A percentile compares a stretch with the other conserved stretches of the same genome.
phyloP scores from a whole-genome alignment of 2,329 filamentous ascomycete genomes.

The Ramularia collo-cygni region DNA sequence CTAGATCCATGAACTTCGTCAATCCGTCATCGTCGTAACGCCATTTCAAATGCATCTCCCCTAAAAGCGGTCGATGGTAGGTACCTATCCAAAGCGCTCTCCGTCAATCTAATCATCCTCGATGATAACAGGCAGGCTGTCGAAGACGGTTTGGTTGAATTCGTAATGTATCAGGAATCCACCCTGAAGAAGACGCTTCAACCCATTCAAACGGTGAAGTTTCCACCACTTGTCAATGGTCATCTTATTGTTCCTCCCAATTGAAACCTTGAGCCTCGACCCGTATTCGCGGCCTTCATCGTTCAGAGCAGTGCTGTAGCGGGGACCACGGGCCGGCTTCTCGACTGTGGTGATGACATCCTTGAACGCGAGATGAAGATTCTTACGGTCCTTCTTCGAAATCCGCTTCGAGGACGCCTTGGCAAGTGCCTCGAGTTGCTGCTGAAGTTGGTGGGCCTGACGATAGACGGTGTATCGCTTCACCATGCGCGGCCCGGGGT shows the following conservation, averaged over 20 bases:
- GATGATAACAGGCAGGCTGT: slow-evolving; percentile 45
- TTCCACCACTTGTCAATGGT: slow-evolving; percentile 70
- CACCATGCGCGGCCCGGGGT: slow-evolving; percentile 40
- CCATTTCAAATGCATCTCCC: too few species aligned
- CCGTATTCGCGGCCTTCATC: slow-evolving; percentile 55
- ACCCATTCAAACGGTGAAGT: slow-evolving; percentile 53
- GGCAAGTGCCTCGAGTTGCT: slow-evolving; percentile 53
- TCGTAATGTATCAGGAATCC: slow-evolving; percentile 59
- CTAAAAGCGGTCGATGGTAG: too few species aligned
- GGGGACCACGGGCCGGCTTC: slow-evolving; percentile 59
- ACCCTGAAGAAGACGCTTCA: slow-evolving; percentile 55
- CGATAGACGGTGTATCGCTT: slow-evolving; percentile 64
- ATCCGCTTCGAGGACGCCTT: slow-evolving; percentile 55
- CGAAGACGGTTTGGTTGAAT: slow-evolving; percentile 54
- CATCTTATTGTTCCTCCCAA: slow-evolving; percentile 53
- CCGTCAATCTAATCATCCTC: slow-evolving; percentile 17
- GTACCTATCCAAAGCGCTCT: too few species aligned
- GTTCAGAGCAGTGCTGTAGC: slow-evolving; percentile 58
- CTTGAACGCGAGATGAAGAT: slow-evolving; percentile 58
- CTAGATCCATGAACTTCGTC: too few species aligned
- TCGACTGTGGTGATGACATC: slow-evolving; percentile 62
- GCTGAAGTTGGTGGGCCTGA: slow-evolving; percentile 54
- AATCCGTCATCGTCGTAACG: too few species aligned
- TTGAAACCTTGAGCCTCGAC: slow-evolving; percentile 54
- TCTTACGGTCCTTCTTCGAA: slow-evolving; percentile 60